phyloP scores from a whole-genome alignment of 2,329 filamentous ascomycete genomes.

The Alternaria angustiovoidea region DNA sequence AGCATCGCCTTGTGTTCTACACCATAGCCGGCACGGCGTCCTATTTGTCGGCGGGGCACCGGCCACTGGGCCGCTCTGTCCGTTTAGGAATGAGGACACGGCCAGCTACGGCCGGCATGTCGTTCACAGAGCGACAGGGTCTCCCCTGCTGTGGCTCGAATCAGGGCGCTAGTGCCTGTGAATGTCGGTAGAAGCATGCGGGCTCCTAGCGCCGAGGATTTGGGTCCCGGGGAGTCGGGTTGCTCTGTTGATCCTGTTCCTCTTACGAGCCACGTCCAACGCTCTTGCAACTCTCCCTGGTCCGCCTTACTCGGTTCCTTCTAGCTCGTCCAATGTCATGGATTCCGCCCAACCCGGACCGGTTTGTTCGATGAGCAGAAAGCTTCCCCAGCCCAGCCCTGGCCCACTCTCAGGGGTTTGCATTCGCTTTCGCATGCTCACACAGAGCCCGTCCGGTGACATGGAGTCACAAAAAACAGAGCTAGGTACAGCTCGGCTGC shows the following conservation, averaged over 20 bases:
- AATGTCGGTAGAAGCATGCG: conserved; percentile 12
- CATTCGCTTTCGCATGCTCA: conserved; percentile 20
- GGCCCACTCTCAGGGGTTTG: conserved; percentile 47
- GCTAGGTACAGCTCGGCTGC: conserved; percentile 31
- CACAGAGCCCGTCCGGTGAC: conserved; percentile 34
- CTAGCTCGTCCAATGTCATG: conserved; percentile 47
- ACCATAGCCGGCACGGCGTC: conserved; percentile 26
- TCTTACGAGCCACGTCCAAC: conserved; percentile 45
- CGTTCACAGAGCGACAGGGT: conserved; percentile 35
- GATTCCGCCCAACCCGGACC: conserved; percentile 45
- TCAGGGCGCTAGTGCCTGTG: conserved; percentile 10
- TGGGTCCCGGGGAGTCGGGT: conserved; percentile 28
- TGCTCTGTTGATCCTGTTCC: conserved; percentile 46
- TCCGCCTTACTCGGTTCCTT: conserved; percentile 43
- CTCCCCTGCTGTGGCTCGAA: conserved; percentile 17
- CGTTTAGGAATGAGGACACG: conserved; percentile 35
- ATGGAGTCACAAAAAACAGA: conserved; percentile 38
- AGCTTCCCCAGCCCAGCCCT: conserved; percentile 44
- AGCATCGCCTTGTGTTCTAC: conserved; percentile 8
- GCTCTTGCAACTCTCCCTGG: conserved; percentile 44
- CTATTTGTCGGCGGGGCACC: conserved; percentile 45
- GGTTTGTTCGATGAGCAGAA: conserved; percentile 33
- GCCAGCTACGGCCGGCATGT: conserved; percentile 39
- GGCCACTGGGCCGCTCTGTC: conserved; percentile 28
- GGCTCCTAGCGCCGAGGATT: conserved; percentile 15